Base-by-base conservation (phyloP, 1,139 yeast species). In the Candida neerlandica region DNA sequence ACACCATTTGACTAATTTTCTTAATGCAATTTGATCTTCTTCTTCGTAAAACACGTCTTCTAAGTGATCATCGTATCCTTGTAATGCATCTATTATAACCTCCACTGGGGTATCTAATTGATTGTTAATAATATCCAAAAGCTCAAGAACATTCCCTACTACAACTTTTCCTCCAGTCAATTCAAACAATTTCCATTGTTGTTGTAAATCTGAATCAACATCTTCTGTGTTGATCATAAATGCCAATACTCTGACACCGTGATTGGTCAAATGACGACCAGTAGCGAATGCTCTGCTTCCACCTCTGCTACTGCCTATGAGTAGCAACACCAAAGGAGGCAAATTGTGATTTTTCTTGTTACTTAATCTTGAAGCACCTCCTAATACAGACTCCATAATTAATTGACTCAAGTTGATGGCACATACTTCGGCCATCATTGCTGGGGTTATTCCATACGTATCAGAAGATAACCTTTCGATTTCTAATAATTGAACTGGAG, bases 401-500 rank as follows among this genome's bases (percentile, higher is more conserved):
- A 87, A 70, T 41, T 74, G 77, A 2, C 89, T 78, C 32, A 90
- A 70, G 47, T 89, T 87, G 21, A 86, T 70, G 2, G 91, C 91
- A 44, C 90, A 83, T 45, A 84, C 82, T 63, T 90, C 97, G n/a
- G 81, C 70, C 58, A 85, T 66, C 10, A 81, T 66, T 10, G 65
- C 64, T 12, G 79, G 73, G 1, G 81, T 58, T 16, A 85, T 65
- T 1, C 82, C 84, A 65, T 75, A 86, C 9, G 73, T 65, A 26
- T 83, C 85, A 4, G 70, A 65, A 15, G 87, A 67, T 16, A 84
- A 64, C 43, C 88, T 75, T 64, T 89, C 95, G 50, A 90, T 81
- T 56, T 89, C 96, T n/a, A 86, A 72, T 53, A 90, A 68, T 65
- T 91, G 96, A 6, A 89, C 82, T 0, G 96, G 94, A 1, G 94